These are phyloP conservation scores for Cladosporium phlei DNA, from an alignment of 2,329 filamentous ascomycete species.

Conservation along the genomic window DNA sequence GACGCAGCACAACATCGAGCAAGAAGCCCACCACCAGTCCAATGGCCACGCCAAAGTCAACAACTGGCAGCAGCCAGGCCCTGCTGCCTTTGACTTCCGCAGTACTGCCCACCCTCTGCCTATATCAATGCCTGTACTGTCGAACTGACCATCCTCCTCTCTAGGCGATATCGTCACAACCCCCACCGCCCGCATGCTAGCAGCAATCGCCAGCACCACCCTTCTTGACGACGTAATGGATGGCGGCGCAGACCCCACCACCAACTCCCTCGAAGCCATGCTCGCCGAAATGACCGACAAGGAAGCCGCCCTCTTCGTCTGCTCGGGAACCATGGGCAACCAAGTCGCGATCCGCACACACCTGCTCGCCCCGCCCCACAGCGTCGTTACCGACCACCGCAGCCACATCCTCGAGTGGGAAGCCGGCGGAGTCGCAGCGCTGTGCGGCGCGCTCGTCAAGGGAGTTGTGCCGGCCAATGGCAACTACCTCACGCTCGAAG, in stretches of 20 bases:
- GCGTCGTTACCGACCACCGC: constrained; percentile 72
- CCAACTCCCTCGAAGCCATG: constrained; percentile 67
- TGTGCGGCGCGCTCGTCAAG: constrained; percentile 67
- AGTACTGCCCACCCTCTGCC: constrained; percentile 29
- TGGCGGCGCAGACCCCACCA: constrained; percentile 73
- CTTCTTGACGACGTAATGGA: constrained; percentile 79
- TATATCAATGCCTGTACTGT: background rate
- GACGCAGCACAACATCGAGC: constrained; percentile 17
- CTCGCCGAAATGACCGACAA: constrained; percentile 70
- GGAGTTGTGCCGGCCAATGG: constrained; percentile 66
- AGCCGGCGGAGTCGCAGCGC: constrained; percentile 62
- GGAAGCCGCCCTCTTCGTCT: constrained; percentile 71
- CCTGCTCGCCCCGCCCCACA: constrained; percentile 72
- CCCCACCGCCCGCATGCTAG: constrained; percentile 75
- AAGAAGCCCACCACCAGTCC: constrained; percentile 22
- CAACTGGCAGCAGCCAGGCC: constrained; percentile 41
- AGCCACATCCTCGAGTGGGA: constrained; percentile 72
- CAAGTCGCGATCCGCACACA: constrained; percentile 77
- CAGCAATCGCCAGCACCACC: constrained; percentile 67
- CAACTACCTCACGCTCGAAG: constrained; percentile 69
- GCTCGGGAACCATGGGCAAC: constrained; percentile 93
- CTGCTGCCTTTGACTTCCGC: constrained; percentile 54
- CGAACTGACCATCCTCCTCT: background rate
- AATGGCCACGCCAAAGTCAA: constrained; percentile 27
- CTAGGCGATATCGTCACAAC: constrained; percentile 63